Evolutionary conservation across 139 green algal species (phyloP), one percentile per base, ranked within the genome.

Genomic region (Picocystis salinarum): DNA sequence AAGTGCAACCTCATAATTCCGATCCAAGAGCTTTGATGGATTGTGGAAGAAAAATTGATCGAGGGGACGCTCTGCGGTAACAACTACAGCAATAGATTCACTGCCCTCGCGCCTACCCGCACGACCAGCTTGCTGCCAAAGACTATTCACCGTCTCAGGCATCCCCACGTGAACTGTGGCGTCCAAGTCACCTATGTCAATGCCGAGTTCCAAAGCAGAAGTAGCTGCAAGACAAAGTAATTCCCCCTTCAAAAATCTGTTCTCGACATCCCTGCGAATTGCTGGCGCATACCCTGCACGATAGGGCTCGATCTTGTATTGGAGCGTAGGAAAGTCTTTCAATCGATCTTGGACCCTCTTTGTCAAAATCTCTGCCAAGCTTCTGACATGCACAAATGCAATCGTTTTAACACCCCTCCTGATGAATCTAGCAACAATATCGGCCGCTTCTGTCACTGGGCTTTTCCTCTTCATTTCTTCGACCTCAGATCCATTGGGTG

Each of bases 281-380:
- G 22, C 28, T 11, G 23, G 20, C 20, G 12, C 33, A 39, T 65
- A 65, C 22, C 56, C 56, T 1, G 41, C 56, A 11, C 56, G 37
- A 27, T 65, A 65, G 28, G 26, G 48, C 18, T 65, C 56, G 17
- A 65, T 45, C 25, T 41, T 58, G 19, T 18, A 26, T 13, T 20
- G n/a, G 5, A 63, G 23, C 19, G 49, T 22, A 5, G 39, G 3
- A 11, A 31, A 27, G 3, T 22, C 39, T 26, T 26, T 37, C 18
- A 65, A 22, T 34, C 55, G 17, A 18, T 48, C 23, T 6, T 18
- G 29, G n/a, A 47, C 50, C 24, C 44, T 53, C 34, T 40, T 48
- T n/a, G 18, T 39, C 10, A 65, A 19, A 25, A 53, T 50, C 29
- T 65, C 56, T 3, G 51, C 49, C 7, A 49, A 27, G 27, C 44